These are phyloP conservation scores for Tephrocybe sp. DNA, from an alignment of 768 basidiomycete genomes.

Conservation along the genomic window DNA sequence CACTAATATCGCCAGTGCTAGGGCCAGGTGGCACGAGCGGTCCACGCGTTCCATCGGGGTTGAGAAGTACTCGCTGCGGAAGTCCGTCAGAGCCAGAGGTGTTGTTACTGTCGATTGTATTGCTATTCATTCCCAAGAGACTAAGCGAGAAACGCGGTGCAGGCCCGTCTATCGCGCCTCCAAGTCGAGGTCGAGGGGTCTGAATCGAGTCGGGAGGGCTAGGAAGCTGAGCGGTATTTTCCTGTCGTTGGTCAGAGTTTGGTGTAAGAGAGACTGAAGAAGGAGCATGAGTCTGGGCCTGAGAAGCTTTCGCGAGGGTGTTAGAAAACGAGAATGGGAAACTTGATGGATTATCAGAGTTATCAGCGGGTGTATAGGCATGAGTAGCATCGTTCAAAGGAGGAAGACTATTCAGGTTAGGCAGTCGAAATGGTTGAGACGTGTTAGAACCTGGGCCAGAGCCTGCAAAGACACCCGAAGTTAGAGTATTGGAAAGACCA, in stretches of 20 bases:
- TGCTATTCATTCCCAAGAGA: constrained; percentile 12
- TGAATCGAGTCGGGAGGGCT: constrained; percentile 15
- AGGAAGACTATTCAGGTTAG: constrained; percentile 11
- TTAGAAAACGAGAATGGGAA: constrained; percentile 16
- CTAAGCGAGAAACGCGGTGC: constrained; percentile 11
- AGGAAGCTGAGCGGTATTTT: constrained; percentile 11
- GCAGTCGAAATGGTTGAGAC: constrained; percentile 12
- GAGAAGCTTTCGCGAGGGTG: no score
- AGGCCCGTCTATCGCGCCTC: neutral
- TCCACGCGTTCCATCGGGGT: constrained; percentile 13
- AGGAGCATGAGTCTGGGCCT: neutral
- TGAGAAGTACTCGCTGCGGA: constrained; percentile 14
- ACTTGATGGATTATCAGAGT: neutral
- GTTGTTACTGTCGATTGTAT: constrained; percentile 1
- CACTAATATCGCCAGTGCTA: constrained; percentile 3
- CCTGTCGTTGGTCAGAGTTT: neutral
- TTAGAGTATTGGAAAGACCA: constrained; percentile 16
- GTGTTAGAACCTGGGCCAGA: constrained; percentile 10
- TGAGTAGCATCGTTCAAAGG: neutral
- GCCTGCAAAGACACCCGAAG: constrained; percentile 13
- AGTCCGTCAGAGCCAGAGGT: no score
- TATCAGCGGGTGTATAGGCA: constrained; percentile 18
- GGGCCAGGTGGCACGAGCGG: neutral
- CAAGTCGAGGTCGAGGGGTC: no score
- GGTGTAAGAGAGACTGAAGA: no score